Evolutionary conservation across 345 rosid genomes (phyloP).

Genomic region (Pistacia integerrima): DNA sequence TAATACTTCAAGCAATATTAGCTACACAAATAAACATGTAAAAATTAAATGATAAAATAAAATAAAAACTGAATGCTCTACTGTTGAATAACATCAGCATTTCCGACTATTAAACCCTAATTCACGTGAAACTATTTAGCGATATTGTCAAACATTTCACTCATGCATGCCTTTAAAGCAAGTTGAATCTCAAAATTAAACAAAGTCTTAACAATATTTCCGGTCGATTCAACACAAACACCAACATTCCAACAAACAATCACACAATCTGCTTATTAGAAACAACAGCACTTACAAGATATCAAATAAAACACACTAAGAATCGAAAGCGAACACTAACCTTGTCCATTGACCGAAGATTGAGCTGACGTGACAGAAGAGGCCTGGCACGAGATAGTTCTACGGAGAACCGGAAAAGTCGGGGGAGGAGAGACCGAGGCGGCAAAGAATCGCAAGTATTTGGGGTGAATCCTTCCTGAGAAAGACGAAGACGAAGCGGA

Average conservation of each 20-base stretch:
- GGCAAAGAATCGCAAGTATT: slow-evolving; percentile 23
- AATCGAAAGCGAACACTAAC: slow-evolving; percentile 23
- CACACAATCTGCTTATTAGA: neutral
- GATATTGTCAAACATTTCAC: neutral
- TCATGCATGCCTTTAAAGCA: neutral
- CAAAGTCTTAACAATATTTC: slow-evolving; percentile 22
- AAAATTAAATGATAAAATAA: neutral
- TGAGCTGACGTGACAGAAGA: slow-evolving; percentile 59
- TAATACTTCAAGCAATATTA: neutral
- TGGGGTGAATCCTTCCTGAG: slow-evolving; percentile 21
- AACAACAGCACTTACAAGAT: neutral
- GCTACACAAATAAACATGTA: neutral
- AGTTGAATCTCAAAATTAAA: neutral
- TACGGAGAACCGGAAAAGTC: slow-evolving; percentile 27
- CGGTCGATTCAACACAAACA: neutral
- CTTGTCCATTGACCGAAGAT: slow-evolving; percentile 44
- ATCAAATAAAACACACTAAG: neutral
- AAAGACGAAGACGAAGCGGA: slow-evolving; percentile 47
- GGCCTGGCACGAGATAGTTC: slow-evolving; percentile 59
- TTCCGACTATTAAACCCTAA: neutral
- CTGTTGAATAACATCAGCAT: neutral
- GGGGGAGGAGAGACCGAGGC: slow-evolving; percentile 33
- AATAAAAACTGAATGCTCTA: neutral
- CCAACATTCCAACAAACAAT: slow-evolving; percentile 9
- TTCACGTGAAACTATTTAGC: neutral